These are phyloP conservation scores for Saccharomycopsis babjevae DNA, from an alignment of 805 yeast genomes.

Conservation along the genomic window DNA sequence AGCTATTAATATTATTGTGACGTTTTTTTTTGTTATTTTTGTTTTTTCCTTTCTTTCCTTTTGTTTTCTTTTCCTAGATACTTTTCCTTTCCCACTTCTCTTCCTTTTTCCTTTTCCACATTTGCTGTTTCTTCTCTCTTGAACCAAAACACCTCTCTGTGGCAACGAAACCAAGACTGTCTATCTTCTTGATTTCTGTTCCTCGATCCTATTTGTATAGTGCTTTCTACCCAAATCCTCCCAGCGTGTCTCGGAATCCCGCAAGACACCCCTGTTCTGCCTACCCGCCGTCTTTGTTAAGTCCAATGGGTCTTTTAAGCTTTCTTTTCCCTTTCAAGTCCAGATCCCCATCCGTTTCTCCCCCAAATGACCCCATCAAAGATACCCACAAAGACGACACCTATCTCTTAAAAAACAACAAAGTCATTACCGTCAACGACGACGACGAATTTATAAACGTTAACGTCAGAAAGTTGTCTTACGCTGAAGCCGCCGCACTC, in stretches of 20 bases:
- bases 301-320: conserved; percentile 1
- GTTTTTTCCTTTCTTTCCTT: too few relatives aligned
- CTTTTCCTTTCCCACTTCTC: too few relatives aligned
- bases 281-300: neutral
- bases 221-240: neutral
- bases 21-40: too few relatives aligned
- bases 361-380: conserved; percentile 5
- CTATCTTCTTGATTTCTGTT: neutral
- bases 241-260: neutral
- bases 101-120: neutral
- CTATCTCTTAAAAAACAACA: conserved; percentile 10
- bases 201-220: neutral
- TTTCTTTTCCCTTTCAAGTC: conserved; percentile 3
- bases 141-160: neutral
- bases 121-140: neutral
- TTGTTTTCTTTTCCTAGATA: too few relatives aligned
- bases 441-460: conserved; percentile 17
- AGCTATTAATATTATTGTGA: too few relatives aligned
- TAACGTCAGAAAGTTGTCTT: conserved; percentile 14
- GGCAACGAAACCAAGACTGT: neutral
- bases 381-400: conserved; percentile 8
- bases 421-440: conserved; percentile 14
- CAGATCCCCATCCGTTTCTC: neutral
- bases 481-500: conserved; percentile 18
- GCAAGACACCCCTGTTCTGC: neutral